Conservation (phyloP, 1,284 basidiomycete genomes). For the Apiotrichum siamense region DNA sequence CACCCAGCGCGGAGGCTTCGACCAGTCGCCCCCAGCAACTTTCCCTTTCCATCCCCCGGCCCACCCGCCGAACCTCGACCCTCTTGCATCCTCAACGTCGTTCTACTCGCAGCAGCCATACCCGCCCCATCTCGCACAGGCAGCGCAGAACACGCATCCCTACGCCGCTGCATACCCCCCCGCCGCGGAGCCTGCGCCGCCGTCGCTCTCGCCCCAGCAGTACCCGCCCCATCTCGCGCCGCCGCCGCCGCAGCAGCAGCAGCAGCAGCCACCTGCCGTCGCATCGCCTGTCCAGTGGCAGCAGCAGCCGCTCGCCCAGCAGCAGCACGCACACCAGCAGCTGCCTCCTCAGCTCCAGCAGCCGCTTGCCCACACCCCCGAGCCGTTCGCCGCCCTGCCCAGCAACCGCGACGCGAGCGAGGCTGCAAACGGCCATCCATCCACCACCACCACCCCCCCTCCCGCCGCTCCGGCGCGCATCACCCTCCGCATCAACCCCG, state of each 20-base stretch:
- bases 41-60: not conserved
- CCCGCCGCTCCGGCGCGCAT: no score
- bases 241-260: no score
- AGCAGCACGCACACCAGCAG: constrained; percentile 4
- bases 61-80: no score
- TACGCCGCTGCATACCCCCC: constrained; percentile 3
- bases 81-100: no score
- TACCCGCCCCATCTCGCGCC: not conserved
- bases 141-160: not conserved
- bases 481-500: constrained; percentile 13
- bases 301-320: no score
- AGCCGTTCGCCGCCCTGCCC: no score
- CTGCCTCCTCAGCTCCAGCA: not conserved
- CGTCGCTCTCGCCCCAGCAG: not conserved
- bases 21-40: not conserved
- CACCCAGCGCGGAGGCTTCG: not conserved
- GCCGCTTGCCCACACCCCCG: no score
- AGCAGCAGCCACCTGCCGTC: not conserved
- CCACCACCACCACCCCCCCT: no score
- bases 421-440: no score
- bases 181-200: not conserved
- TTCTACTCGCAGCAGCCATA: not conserved
- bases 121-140: not conserved
- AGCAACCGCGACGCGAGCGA: no score
- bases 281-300: not conserved